phyloP scores from a whole-genome alignment of 441 rosid genomes.

The Manihot esculenta region DNA sequence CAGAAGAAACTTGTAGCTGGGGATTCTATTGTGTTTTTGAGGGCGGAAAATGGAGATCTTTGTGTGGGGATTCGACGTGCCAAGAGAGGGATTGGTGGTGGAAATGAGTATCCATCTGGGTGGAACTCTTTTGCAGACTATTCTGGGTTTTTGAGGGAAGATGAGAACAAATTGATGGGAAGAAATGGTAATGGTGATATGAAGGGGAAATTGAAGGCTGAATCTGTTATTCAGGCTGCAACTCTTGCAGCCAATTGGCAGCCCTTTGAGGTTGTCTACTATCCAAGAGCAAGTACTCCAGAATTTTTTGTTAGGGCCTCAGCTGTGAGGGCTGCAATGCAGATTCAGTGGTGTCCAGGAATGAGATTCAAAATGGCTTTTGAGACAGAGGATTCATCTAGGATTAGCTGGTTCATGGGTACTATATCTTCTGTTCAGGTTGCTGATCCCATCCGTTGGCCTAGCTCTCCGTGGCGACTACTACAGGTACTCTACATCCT shows the following conservation, averaged over 20 bases:
- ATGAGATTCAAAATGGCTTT: conserved; percentile 98
- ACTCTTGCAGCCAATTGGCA: conserved; percentile 63
- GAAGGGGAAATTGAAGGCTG: conserved; percentile 56
- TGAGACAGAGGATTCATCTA: conserved; percentile 88
- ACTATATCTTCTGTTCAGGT: conserved; percentile 81
- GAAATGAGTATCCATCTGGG: conserved; percentile 61
- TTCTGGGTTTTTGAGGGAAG: conserved; percentile 56
- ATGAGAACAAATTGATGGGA: conserved; percentile 43
- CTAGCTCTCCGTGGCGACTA: conserved; percentile 91
- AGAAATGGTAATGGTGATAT: conserved; percentile 39
- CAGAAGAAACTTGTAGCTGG: conserved; percentile 97
- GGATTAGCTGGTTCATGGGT: conserved; percentile 99
- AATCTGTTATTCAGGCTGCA: conserved; percentile 76
- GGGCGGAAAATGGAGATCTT: conserved; percentile 78
- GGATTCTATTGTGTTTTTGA: conserved; percentile 80
- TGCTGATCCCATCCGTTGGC: conserved; percentile 80
- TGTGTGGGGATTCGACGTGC: conserved; percentile 88
- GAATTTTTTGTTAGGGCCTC: conserved; percentile 83
- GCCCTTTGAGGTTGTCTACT: conserved; percentile 80
- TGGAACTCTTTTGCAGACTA: conserved; percentile 66
- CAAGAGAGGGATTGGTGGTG: conserved; percentile 75
- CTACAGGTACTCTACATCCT: conserved; percentile 57
- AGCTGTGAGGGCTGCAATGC: conserved; percentile 66
- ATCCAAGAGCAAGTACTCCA: conserved; percentile 79
- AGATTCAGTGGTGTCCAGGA: conserved; percentile 83